These are phyloP conservation scores for Pythium apleroticum DNA, from an alignment of 352 stramenopile genomes.

Conservation along the genomic window DNA sequence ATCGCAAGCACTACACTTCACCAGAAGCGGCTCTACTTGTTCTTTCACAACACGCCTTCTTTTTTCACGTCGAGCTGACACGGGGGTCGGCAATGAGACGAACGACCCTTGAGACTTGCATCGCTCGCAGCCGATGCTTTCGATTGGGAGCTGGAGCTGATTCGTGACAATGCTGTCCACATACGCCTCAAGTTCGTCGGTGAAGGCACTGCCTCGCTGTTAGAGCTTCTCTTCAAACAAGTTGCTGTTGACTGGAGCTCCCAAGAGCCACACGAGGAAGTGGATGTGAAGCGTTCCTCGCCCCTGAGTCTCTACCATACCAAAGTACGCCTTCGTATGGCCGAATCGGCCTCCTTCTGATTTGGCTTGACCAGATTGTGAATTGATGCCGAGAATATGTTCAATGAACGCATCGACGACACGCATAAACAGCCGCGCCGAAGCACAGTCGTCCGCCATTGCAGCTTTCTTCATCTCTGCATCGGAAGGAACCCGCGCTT, in stretches of 20 bases:
- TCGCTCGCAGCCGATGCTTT: neutral
- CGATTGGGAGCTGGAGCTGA: neutral
- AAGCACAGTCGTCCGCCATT: constrained; percentile 10
- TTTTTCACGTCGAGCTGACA: no score
- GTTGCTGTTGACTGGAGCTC: constrained; percentile 11
- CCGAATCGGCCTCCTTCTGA: constrained; percentile 7
- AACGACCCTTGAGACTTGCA: neutral
- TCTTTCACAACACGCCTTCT: no score
- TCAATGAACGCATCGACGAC: constrained; percentile 10
- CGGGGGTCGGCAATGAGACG: neutral
- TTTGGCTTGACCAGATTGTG: neutral
- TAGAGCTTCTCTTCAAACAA: constrained; percentile 3
- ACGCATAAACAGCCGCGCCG: constrained; percentile 9
- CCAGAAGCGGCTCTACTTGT: constrained; percentile 1
- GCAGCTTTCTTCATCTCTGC: constrained; percentile 7
- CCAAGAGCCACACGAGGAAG: constrained; percentile 14
- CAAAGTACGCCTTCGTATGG: constrained; percentile 12
- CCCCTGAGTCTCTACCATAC: constrained; percentile 21
- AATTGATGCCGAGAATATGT: constrained; percentile 9
- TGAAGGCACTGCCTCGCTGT: neutral
- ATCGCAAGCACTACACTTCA: constrained; percentile 7
- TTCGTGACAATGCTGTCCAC: constrained; percentile 8
- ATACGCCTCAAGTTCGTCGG: constrained; percentile 4
- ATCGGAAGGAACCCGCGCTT: neutral
- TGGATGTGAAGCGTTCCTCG: constrained; percentile 21